Percentiles rank a stretch among this genome's conserved stretches.
Evolutionary conservation across 805 yeast genomes (phyloP).

Genomic region (Lipomyces mesembrius): DNA sequence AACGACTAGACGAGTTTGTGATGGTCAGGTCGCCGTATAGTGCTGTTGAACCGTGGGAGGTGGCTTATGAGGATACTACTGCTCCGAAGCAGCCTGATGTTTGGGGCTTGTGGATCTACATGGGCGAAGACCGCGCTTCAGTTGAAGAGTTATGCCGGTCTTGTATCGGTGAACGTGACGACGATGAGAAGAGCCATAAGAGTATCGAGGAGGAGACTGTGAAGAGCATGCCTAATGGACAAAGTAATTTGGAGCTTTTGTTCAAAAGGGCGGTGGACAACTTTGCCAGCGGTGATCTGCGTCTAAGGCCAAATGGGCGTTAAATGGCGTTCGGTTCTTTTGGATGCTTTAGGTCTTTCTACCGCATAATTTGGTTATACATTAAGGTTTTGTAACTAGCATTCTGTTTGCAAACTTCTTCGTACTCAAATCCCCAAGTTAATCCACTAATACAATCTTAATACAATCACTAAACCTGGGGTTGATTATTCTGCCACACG

Average conservation of each 20-base stretch:
- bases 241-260: constrained; percentile 15
- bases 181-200: constrained; percentile 7
- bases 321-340: constrained; percentile 4
- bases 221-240: constrained; percentile 1
- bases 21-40: constrained; percentile 33
- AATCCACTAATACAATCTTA: too few species aligned
- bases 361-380: constrained; percentile 1
- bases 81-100: constrained; percentile 32
- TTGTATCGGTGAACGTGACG: constrained; percentile 6
- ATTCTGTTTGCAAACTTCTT: not conserved
- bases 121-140: constrained; percentile 17
- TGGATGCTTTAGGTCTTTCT: constrained; percentile 4
- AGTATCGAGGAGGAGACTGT: constrained; percentile 1
- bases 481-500: too few species aligned
- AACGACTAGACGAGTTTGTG: constrained; percentile 32
- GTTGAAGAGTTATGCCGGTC: constrained; percentile 26
- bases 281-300: constrained; percentile 15
- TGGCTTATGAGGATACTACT: constrained; percentile 24
- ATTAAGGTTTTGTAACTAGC: not conserved
- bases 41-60: constrained; percentile 29
- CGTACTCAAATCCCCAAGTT: too few species aligned
- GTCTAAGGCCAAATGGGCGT: not conserved
- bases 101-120: constrained; percentile 38
- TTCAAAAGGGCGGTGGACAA: constrained; percentile 27
- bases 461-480: too few species aligned